Conservation (phyloP, 345 rosid genomes). For the Linum tenue region DNA sequence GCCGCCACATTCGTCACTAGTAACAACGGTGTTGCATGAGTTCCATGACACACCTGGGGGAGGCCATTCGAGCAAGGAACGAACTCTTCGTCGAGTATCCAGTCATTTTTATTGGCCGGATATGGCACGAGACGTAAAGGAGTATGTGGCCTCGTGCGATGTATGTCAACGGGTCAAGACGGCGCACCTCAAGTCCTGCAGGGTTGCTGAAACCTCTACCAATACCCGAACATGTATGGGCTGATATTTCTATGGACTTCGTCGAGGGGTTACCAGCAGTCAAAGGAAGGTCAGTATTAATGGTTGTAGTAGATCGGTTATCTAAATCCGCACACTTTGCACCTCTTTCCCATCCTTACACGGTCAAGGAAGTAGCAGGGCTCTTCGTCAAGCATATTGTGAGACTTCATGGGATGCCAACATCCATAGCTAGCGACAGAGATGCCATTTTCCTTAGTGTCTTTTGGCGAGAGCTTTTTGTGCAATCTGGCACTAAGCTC, state of each 20-base stretch:
- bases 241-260: conserved; percentile 6
- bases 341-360: neutral
- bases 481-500: neutral
- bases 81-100: neutral
- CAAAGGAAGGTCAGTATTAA: neutral
- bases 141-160: conserved; percentile 6
- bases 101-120: conserved; percentile 3
- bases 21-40: neutral
- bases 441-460: neutral
- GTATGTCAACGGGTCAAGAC: conserved; percentile 9
- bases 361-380: neutral
- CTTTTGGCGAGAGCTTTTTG: conserved; percentile 3
- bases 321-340: conserved; percentile 8
- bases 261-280: neutral
- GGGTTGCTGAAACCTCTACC: conserved; percentile 4
- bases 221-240: neutral
- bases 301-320: conserved; percentile 12
- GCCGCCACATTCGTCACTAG: neutral
- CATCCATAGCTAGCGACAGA: neutral
- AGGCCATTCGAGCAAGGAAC: neutral
- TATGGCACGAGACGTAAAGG: neutral
- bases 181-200: neutral
- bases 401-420: conserved; percentile 1
- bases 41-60: conserved; percentile 3
- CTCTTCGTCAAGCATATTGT: neutral